Base-by-base conservation (phyloP, 345 rosid species). In the Laguncularia racemosa region DNA sequence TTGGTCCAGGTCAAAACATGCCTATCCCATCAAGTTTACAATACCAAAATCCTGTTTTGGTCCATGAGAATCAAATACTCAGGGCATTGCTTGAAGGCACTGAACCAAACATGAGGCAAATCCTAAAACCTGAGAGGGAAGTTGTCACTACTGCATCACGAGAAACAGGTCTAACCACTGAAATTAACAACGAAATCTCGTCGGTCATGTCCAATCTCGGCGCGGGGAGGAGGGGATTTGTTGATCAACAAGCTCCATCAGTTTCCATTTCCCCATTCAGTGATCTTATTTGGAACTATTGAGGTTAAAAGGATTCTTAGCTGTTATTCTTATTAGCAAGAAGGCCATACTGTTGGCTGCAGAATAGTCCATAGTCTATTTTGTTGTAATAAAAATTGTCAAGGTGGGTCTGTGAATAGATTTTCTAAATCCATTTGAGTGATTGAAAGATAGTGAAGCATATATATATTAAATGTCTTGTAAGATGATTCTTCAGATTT, bases 211-310 rank as follows among this genome's bases (percentile, higher is more conserved):
- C 91, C n/a, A 76, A 70, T 44, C 71, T 78, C 44, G 81, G 77
- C 46, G 53, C 55, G 62, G 80, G 77, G 5, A 79, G 72, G 66
- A 78, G 72, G 70, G 60, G 56, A 33, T 67, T 74, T 14, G 73
- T 78, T 20, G 75, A 73, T 56, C 88, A 66, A 38, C 80, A 71
- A 20, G 81, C 58, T 8, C 87, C 88, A 60, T 76, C 82, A 48
- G 49, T 83, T 52, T 77, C 84, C 13, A 54, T 78, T 1, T 61
- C 78, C 1, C 73, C 60, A 48, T 71, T 80, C 13, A 53, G 67
- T 58, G 84, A 79, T 54, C 68, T 73, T 64, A 65, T 89, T 46
- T 86, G 96, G 97, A 82, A 60, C 69, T 86, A 74, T 69, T 86
- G 77, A 78, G 61, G 60, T 8, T 16, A 18, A 46, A 50, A n/a